phyloP scores from a whole-genome alignment of 768 basidiomycete species.

The Tubosaeta sp. region DNA sequence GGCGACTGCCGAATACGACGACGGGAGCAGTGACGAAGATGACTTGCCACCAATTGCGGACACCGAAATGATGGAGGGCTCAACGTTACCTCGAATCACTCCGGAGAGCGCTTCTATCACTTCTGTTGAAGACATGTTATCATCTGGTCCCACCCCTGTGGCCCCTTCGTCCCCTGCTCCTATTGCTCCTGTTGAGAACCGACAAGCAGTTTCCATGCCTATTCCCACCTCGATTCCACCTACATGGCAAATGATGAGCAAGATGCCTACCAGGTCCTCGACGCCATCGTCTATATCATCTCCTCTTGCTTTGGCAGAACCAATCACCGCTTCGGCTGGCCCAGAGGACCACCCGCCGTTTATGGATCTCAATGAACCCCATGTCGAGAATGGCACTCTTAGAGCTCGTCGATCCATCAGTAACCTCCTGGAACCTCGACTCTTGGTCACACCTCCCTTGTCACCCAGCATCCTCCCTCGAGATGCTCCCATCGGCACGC shows the following conservation, averaged over 20 bases:
- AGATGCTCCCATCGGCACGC: constrained; percentile 41
- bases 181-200: constrained; percentile 18
- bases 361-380: constrained; percentile 61
- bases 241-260: constrained; percentile 37
- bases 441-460: constrained; percentile 69
- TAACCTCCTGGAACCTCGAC: constrained; percentile 61
- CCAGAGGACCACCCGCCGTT: constrained; percentile 58
- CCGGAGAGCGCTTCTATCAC: constrained; percentile 17
- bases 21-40: constrained; percentile 43
- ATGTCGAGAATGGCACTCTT: constrained; percentile 38
- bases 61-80: constrained; percentile 22
- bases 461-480: constrained; percentile 58
- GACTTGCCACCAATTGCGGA: constrained; percentile 33
- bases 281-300: constrained; percentile 88
- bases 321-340: constrained; percentile 68
- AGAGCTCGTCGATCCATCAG: constrained; percentile 63
- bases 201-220: constrained; percentile 30
- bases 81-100: constrained; percentile 3
- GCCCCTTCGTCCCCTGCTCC: constrained; percentile 47
- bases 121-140: constrained; percentile 27
- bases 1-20: constrained; percentile 52
- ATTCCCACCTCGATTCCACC: constrained; percentile 43
- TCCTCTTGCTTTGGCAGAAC: constrained; percentile 78
- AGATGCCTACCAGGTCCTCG: constrained; percentile 72
- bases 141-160: constrained; percentile 67